phyloP scores from a whole-genome alignment of 106 monocot genomes.

The Platanthera zijinensis region DNA sequence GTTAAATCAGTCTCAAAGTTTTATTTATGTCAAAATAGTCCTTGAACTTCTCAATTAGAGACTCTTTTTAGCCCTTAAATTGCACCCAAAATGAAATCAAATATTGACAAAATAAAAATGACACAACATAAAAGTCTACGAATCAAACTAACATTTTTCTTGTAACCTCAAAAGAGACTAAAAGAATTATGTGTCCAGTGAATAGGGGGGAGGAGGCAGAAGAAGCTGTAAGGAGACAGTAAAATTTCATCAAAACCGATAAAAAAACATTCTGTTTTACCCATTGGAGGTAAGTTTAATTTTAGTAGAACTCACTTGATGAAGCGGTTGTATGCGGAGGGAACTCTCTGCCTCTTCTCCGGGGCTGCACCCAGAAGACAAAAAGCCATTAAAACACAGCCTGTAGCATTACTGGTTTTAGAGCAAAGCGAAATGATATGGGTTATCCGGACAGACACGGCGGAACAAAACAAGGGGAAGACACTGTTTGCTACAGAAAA shows the following conservation, averaged over 20 bases:
- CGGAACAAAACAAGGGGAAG: neutral
- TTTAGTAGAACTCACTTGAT: conserved; percentile 59
- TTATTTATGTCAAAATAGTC: too few relatives aligned
- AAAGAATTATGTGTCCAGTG: too few relatives aligned
- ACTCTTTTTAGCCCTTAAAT: too few relatives aligned
- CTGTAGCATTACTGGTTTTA: neutral
- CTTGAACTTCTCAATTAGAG: too few relatives aligned
- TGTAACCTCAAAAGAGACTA: too few relatives aligned
- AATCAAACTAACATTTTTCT: too few relatives aligned
- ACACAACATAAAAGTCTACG: too few relatives aligned
- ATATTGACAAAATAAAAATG: too few relatives aligned
- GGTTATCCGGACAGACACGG: neutral
- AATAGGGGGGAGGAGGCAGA: neutral
- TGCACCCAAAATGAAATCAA: too few relatives aligned
- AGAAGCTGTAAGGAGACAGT: neutral
- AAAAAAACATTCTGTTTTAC: neutral
- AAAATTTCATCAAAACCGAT: neutral
- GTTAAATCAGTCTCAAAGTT: too few relatives aligned
- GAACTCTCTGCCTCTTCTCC: conserved; percentile 99
- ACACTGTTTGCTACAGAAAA: conserved; percentile 17
- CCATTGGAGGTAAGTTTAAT: neutral
- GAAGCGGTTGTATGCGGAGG: conserved; percentile 98
- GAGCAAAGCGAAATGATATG: neutral
- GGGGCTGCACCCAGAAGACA: conserved; percentile 55
- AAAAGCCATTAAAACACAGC: neutral